Evolutionary conservation across 305 asterid species (phyloP).

Genomic region (Fraxinus albicans): DNA sequence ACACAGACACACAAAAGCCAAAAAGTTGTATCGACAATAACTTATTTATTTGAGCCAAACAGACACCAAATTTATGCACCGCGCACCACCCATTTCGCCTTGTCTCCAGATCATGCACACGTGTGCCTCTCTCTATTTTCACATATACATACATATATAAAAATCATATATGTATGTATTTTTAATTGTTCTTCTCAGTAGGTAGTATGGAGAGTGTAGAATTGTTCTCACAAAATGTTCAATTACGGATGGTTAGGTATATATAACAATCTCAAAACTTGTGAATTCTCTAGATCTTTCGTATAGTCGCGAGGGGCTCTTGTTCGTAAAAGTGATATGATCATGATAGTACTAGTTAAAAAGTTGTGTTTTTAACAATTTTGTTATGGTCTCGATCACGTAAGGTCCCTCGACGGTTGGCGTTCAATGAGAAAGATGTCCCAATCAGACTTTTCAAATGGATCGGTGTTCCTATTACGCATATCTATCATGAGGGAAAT

Average conservation of each 20-base stretch:
- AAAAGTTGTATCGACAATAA: neutral
- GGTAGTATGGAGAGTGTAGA: neutral
- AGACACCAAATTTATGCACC: constrained; percentile 26
- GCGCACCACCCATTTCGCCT: constrained; percentile 28
- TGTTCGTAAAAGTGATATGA: neutral
- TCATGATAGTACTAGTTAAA: neutral
- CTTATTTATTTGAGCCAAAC: neutral
- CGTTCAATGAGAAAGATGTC: neutral
- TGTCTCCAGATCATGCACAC: constrained; percentile 37
- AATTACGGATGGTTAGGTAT: neutral
- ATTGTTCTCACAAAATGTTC: neutral
- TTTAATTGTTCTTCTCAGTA: neutral
- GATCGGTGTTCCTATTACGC: too few relatives aligned
- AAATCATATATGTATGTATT: neutral
- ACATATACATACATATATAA: neutral
- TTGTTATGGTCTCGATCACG: neutral
- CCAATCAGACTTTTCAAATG: neutral
- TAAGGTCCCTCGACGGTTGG: neutral
- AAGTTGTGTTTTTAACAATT: neutral
- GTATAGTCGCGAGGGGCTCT: neutral
- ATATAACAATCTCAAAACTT: neutral
- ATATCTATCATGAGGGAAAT: too few relatives aligned
- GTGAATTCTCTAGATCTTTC: neutral
- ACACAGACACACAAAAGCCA: neutral
- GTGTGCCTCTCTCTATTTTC: constrained; percentile 11